Evolutionary conservation across 2,329 filamentous ascomycete genomes (phyloP).

Genomic region (Diaporthe sp.): DNA sequence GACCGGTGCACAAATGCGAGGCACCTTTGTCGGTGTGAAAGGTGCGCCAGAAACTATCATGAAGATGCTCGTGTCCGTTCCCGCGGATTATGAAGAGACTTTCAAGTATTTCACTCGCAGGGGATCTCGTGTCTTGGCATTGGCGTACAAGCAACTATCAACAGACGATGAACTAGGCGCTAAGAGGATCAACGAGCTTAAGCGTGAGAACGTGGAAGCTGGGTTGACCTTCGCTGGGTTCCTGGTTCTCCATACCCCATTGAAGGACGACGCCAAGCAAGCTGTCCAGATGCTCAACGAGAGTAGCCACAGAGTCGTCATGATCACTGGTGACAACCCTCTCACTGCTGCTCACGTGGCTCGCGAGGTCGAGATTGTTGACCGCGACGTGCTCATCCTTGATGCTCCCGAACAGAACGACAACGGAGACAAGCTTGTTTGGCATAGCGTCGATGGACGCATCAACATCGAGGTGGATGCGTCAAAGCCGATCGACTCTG

Average conservation of each 20-base stretch:
- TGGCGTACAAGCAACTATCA: constrained; percentile 94
- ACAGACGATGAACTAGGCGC: constrained; percentile 85
- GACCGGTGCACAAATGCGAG: constrained; percentile 81
- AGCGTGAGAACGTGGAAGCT: constrained; percentile 91
- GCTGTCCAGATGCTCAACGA: constrained; percentile 98
- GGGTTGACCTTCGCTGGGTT: constrained; percentile 93
- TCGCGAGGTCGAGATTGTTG: constrained; percentile 95
- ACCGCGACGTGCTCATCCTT: constrained; percentile 93
- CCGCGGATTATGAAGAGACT: constrained; percentile 94
- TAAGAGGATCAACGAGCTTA: constrained; percentile 90
- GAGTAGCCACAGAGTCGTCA: constrained; percentile 97
- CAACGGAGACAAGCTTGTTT: constrained; percentile 85
- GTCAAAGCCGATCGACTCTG: constrained; percentile 81
- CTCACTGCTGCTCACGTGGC: constrained; percentile 97
- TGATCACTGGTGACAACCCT: constrained; percentile 99
- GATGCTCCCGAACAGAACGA: constrained; percentile 94
- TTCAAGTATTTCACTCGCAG: constrained; percentile 98
- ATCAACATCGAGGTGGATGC: constrained; percentile 88
- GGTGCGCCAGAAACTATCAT: constrained; percentile 97
- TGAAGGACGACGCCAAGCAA: constrained; percentile 96
- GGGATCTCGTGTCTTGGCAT: constrained; percentile 91
- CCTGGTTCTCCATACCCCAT: constrained; percentile 91
- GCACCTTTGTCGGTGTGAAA: constrained; percentile 95
- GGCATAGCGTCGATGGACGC: constrained; percentile 95
- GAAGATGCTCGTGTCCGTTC: constrained; percentile 88